These are phyloP conservation scores for Pythium brachiatum DNA, from an alignment of 352 stramenopile species.

Conservation along the genomic window DNA sequence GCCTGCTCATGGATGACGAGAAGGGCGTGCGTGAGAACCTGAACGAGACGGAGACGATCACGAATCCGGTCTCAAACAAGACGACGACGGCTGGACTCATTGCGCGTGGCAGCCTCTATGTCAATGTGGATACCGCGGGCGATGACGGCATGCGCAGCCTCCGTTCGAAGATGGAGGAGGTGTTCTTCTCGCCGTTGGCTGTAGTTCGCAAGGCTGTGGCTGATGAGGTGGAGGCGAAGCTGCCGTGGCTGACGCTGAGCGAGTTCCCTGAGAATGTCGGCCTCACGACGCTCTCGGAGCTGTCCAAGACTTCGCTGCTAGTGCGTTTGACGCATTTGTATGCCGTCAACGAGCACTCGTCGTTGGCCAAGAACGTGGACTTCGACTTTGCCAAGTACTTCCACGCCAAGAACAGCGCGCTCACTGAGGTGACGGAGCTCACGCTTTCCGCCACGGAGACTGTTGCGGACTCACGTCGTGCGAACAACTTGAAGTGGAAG, in stretches of 20 bases:
- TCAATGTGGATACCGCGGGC: conserved; percentile 57
- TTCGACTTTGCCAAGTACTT: conserved; percentile 76
- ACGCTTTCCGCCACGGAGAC: conserved; percentile 86
- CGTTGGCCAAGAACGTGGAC: conserved; percentile 67
- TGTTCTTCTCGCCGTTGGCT: conserved; percentile 68
- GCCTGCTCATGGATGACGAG: conserved; percentile 91
- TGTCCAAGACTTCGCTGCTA: conserved; percentile 78
- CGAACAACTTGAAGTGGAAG: conserved; percentile 64
- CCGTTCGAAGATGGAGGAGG: conserved; percentile 61
- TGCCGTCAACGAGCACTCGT: conserved; percentile 78
- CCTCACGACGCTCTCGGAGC: conserved; percentile 87
- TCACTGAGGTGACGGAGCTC: conserved; percentile 80
- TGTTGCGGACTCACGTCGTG: conserved; percentile 40
- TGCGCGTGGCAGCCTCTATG: conserved; percentile 62
- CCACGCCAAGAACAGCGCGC: conserved; percentile 38
- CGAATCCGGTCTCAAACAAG: conserved; percentile 57
- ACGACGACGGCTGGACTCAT: conserved; percentile 57
- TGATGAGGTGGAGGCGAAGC: conserved; percentile 39
- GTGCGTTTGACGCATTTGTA: conserved; percentile 95
- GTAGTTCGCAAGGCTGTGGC: conserved; percentile 42
- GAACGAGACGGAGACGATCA: conserved; percentile 91
- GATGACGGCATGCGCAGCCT: conserved; percentile 53
- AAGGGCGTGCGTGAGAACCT: conserved; percentile 92
- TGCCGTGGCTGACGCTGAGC: conserved; percentile 59
- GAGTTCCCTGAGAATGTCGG: conserved; percentile 92